Conservation (phyloP, 2,329 filamentous ascomycete species). For the Aspergillus ibericus region DNA sequence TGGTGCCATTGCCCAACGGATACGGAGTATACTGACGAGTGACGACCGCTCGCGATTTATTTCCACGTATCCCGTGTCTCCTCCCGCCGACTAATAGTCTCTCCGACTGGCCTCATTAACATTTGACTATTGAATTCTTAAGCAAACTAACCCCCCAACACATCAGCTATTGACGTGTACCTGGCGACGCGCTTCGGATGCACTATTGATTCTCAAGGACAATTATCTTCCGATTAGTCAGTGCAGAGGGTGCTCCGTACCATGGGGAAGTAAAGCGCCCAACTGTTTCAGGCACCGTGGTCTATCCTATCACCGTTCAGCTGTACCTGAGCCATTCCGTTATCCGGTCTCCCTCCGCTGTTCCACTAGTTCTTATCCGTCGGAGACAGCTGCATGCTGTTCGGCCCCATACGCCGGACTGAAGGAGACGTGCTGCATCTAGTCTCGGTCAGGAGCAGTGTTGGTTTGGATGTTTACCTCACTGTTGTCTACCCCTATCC, state of each 20-base stretch:
- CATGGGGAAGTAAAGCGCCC: neutral
- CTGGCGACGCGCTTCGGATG: neutral
- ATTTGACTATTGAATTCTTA: conserved; percentile 2
- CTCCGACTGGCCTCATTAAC: neutral
- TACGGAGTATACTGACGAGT: neutral
- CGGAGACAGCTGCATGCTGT: neutral
- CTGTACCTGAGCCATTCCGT: conserved; percentile 1
- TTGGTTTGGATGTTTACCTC: neutral
- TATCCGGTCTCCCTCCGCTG: neutral
- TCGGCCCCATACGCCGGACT: neutral
- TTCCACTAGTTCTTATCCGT: neutral
- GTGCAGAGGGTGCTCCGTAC: neutral
- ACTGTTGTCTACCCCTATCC: neutral
- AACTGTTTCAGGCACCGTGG: conserved; percentile 1
- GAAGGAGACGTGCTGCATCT: neutral
- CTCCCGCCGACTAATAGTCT: neutral
- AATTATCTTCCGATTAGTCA: neutral
- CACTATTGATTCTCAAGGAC: neutral
- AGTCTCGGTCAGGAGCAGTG: neutral
- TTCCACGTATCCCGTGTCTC: conserved; percentile 3
- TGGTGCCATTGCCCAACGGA: neutral
- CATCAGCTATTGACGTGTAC: conserved; percentile 8
- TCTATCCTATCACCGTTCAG: neutral
- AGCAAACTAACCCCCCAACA: neutral
- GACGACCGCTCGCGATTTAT: neutral